These are phyloP conservation scores for Prunus mongolica DNA, from an alignment of 306 rosid genomes.

Conservation along the genomic window DNA sequence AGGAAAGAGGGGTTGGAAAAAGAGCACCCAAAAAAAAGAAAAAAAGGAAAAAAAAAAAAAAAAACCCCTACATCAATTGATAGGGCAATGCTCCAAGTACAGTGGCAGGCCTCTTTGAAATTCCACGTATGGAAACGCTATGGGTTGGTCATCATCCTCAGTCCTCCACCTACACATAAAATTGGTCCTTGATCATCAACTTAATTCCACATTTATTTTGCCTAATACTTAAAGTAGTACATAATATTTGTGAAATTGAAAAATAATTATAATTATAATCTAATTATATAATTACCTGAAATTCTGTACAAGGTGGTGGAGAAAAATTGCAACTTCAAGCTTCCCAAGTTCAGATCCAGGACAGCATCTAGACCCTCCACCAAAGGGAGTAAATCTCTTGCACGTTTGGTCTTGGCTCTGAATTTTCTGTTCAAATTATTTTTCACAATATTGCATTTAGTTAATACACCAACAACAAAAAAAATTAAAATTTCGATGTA, in stretches of 20 bases:
- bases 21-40: background rate
- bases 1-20: background rate
- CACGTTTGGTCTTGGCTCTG: conserved; percentile 27
- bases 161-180: conserved; percentile 31
- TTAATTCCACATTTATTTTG: background rate
- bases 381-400: conserved; percentile 38
- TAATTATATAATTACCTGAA: conserved; percentile 15
- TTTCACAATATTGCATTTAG: background rate
- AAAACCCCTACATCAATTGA: background rate
- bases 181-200: background rate
- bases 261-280: no score
- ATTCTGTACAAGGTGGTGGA: conserved; percentile 37
- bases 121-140: conserved; percentile 37
- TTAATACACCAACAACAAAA: background rate
- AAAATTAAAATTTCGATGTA: background rate
- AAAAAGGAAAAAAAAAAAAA: no score
- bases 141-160: conserved; percentile 26
- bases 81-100: conserved; percentile 24
- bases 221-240: no score
- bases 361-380: conserved; percentile 38
- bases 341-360: conserved; percentile 35
- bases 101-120: conserved; percentile 25
- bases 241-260: no score
- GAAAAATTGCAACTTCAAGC: conserved; percentile 33
- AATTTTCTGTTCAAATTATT: background rate